Conservation (phyloP, 352 stramenopile species). For the Peronospora belbahrii region DNA sequence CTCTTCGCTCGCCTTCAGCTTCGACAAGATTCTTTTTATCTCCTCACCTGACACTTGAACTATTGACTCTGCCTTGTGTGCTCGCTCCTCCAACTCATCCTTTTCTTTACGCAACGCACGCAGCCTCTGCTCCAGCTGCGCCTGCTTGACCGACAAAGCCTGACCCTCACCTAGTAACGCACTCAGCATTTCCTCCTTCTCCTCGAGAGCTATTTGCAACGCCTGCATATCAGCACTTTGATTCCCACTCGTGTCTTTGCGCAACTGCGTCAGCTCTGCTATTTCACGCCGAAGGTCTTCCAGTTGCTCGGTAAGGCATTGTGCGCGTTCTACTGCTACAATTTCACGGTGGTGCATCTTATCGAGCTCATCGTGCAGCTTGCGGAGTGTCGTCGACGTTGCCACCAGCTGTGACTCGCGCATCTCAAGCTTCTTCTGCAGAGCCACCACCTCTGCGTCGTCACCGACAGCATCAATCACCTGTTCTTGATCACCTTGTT, state of each 20-base stretch:
- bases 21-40: slow-evolving; percentile 34
- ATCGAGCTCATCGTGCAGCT: slow-evolving; percentile 74
- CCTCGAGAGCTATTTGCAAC: slow-evolving; percentile 51
- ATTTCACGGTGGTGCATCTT: slow-evolving; percentile 61
- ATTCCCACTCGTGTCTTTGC: slow-evolving; percentile 23
- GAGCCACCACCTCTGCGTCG: slow-evolving; percentile 3
- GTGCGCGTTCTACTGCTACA: slow-evolving; percentile 47
- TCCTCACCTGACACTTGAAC: slow-evolving; percentile 41
- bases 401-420: slow-evolving; percentile 63
- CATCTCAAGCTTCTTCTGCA: slow-evolving; percentile 38
- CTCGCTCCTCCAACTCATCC: slow-evolving; percentile 61
- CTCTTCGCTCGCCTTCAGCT: slow-evolving; percentile 43
- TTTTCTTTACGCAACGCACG: slow-evolving; percentile 70
- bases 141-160: slow-evolving; percentile 68
- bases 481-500: slow-evolving; percentile 3
- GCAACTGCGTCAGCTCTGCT: slow-evolving; percentile 40
- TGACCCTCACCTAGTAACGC: slow-evolving; percentile 68
- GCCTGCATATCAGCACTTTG: slow-evolving; percentile 44
- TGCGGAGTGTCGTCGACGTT: slow-evolving; percentile 50
- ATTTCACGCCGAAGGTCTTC: slow-evolving; percentile 57
- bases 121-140: slow-evolving; percentile 60
- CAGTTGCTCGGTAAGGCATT: slow-evolving; percentile 54
- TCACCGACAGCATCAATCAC: not conserved
- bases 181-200: slow-evolving; percentile 70
- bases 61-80: slow-evolving; percentile 44